phyloP scores from a whole-genome alignment of 805 yeast genomes.

The Debaryomyces tyrocola region DNA sequence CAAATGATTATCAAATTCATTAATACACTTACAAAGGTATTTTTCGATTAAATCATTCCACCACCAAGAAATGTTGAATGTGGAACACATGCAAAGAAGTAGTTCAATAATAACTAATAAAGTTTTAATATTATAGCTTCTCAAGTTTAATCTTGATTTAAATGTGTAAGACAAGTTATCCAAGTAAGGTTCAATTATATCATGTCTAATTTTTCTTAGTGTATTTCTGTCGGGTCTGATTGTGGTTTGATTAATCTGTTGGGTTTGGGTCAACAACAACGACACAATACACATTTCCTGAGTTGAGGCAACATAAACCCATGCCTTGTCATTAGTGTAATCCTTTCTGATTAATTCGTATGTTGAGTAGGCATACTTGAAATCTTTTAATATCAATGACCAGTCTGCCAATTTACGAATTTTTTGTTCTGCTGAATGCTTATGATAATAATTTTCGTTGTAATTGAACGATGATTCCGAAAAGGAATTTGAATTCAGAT shows the following conservation, averaged over 20 bases:
- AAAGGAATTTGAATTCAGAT: constrained; percentile 7
- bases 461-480: constrained; percentile 40
- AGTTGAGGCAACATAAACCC: constrained; percentile 77
- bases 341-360: constrained; percentile 84
- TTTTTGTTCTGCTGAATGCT: constrained; percentile 66
- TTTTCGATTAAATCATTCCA: constrained; percentile 45
- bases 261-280: constrained; percentile 58
- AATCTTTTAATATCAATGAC: constrained; percentile 89
- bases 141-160: constrained; percentile 66
- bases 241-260: constrained; percentile 33
- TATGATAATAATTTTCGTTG: constrained; percentile 57
- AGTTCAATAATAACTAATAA: constrained; percentile 69
- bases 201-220: constrained; percentile 50
- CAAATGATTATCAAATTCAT: constrained; percentile 45
- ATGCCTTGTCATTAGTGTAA: constrained; percentile 72
- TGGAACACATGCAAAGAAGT: constrained; percentile 49
- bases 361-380: constrained; percentile 75
- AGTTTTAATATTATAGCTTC: constrained; percentile 69
- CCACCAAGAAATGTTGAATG: constrained; percentile 44
- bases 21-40: constrained; percentile 47
- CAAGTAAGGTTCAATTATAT: constrained; percentile 56
- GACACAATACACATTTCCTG: constrained; percentile 86
- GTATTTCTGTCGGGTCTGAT: constrained; percentile 37
- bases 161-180: constrained; percentile 77
- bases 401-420: constrained; percentile 87